These are phyloP conservation scores for Pseudozyma thailandica DNA, from an alignment of 1,284 basidiomycete species.

Conservation along the genomic window DNA sequence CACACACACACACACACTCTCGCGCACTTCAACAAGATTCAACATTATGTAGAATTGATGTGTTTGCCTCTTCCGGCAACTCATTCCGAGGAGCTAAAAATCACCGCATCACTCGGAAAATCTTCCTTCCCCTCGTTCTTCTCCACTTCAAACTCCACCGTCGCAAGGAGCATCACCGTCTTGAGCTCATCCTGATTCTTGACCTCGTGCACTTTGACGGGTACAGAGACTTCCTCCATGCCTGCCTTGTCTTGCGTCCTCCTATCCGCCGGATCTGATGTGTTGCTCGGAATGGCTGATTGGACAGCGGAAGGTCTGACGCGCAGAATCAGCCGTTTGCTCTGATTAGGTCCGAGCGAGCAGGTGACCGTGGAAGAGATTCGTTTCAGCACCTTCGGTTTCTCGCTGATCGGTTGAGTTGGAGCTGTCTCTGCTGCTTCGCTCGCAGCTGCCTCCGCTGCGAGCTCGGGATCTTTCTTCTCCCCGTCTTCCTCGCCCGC, in stretches of 20 bases:
- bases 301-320: constrained; percentile 48
- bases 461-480: neutral
- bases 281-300: constrained; percentile 34
- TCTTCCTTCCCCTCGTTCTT: neutral
- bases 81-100: constrained; percentile 26
- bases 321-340: constrained; percentile 60
- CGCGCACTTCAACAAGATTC: too few species aligned
- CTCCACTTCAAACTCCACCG: constrained; percentile 36
- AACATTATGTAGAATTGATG: too few species aligned
- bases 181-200: constrained; percentile 67
- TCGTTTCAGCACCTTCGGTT: constrained; percentile 46
- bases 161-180: constrained; percentile 45
- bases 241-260: constrained; percentile 30
- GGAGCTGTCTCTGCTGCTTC: neutral
- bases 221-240: constrained; percentile 51
- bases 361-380: constrained; percentile 58
- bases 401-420: constrained; percentile 2
- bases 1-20: too few species aligned
- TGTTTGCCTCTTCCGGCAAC: neutral
- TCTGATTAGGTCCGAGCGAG: constrained; percentile 54
- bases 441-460: neutral
- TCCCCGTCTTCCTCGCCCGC: neutral
- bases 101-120: constrained; percentile 34
- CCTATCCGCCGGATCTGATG: constrained; percentile 33
- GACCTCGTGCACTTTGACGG: constrained; percentile 62